Conservation (phyloP, 2,329 filamentous ascomycete species). For the Thielaviopsis euricoi region DNA sequence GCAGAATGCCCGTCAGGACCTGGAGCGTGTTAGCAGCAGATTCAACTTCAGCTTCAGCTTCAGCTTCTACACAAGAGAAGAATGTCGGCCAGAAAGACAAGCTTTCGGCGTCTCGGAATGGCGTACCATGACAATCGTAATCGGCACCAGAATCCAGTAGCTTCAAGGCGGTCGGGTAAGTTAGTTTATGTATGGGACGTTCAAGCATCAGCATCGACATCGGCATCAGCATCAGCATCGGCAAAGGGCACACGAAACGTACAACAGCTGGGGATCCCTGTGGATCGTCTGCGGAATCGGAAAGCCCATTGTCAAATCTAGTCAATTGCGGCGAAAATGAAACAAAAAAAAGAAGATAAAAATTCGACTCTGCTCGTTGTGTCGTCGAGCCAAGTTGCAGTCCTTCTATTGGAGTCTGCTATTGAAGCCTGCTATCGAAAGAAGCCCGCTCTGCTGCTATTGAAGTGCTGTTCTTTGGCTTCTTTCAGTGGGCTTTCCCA, state of each 20-base stretch:
- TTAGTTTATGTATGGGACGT: conserved; percentile 13
- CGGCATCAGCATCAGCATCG: background rate
- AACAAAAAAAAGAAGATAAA: background rate
- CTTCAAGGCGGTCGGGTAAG: conserved; percentile 33
- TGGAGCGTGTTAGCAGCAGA: conserved; percentile 18
- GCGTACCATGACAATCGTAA: conserved; percentile 77
- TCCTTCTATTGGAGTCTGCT: no score
- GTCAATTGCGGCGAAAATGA: background rate
- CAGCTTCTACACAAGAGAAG: background rate
- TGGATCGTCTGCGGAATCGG: conserved; percentile 65
- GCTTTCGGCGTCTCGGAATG: no score
- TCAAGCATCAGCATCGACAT: no score
- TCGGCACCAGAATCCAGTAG: conserved; percentile 97
- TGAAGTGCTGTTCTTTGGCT: no score
- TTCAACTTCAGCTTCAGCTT: background rate
- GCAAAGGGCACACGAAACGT: conserved; percentile 22
- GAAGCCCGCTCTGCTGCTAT: no score
- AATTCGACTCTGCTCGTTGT: background rate
- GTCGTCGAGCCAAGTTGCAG: background rate
- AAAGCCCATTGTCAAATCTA: background rate
- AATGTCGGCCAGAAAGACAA: no score
- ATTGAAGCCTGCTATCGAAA: no score
- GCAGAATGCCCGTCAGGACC: conserved; percentile 86
- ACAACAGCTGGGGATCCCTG: conserved; percentile 97
- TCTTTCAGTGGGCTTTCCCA: background rate